Evolutionary conservation across 148 eudicot species (phyloP).

Genomic region (Cornus controversa): DNA sequence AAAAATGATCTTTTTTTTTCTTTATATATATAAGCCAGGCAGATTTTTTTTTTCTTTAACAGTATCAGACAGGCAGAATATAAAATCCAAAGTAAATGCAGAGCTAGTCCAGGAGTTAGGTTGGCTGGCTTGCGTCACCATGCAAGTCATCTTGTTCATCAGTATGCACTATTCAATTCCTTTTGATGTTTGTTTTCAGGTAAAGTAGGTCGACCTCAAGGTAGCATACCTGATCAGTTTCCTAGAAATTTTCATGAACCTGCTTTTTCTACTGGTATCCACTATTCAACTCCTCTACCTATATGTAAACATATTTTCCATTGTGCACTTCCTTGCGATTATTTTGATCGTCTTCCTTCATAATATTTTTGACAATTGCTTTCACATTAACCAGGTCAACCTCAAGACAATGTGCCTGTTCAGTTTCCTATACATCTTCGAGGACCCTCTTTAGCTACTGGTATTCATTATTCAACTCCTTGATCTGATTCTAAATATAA

Average conservation of each 20-base stretch:
- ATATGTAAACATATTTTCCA: neutral
- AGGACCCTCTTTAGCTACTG: neutral
- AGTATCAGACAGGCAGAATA: too few relatives aligned
- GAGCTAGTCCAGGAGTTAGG: neutral
- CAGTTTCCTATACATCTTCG: neutral
- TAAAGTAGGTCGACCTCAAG: conserved; percentile 7
- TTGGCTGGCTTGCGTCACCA: conserved; percentile 1
- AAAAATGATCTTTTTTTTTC: too few relatives aligned
- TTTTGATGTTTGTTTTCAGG: neutral
- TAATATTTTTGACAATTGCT: neutral
- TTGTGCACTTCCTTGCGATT: neutral
- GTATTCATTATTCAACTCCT: neutral
- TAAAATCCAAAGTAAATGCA: neutral
- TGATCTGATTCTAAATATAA: neutral
- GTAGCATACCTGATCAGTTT: neutral
- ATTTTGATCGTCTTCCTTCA: neutral
- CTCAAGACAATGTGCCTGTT: neutral
- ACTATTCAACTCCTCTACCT: neutral
- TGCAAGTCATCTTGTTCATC: conserved; percentile 1
- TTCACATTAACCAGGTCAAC: neutral
- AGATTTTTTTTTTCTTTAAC: too few relatives aligned
- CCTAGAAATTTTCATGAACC: neutral
- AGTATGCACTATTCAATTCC: neutral
- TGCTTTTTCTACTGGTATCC: neutral
- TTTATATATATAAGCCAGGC: too few relatives aligned